A percentile compares a stretch with the other conserved stretches of the same genome.
These are phyloP conservation scores for Syncephalastrum racemosum DNA, from an alignment of 371 early-diverging fungal species.

Conservation along the genomic window DNA sequence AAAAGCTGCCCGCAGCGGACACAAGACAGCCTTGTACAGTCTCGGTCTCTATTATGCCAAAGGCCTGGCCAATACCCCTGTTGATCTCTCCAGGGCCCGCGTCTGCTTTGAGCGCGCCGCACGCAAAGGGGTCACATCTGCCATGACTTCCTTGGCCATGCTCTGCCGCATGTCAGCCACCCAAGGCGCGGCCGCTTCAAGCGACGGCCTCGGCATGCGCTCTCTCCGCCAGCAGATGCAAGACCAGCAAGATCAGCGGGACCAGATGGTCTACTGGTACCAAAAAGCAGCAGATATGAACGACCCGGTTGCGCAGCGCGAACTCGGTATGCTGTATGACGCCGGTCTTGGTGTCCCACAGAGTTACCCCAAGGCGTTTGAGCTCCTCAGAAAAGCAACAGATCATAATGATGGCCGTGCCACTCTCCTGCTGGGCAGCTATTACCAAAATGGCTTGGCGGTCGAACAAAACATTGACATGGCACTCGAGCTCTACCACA, in stretches of 20 bases:
- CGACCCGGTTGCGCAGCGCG: slow-evolving; percentile 66
- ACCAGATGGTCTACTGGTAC: slow-evolving; percentile 42
- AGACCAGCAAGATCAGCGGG: slow-evolving; percentile 18
- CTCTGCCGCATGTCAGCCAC: slow-evolving; percentile 13
- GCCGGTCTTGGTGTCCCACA: slow-evolving; percentile 61
- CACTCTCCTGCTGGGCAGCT: slow-evolving; percentile 60
- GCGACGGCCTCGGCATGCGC: not conserved
- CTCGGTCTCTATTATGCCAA: slow-evolving; percentile 46
- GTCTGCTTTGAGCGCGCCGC: slow-evolving; percentile 40
- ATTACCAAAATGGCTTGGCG: slow-evolving; percentile 43
- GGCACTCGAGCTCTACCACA: slow-evolving; percentile 43
- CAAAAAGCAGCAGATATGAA: slow-evolving; percentile 43
- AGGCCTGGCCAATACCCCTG: slow-evolving; percentile 32
- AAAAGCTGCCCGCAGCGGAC: slow-evolving; percentile 46
- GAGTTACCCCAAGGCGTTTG: slow-evolving; percentile 70
- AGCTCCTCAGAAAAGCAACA: slow-evolving; percentile 75
- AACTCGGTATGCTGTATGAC: slow-evolving; percentile 82
- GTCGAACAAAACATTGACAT: slow-evolving; percentile 52
- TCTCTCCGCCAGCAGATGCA: slow-evolving; percentile 19
- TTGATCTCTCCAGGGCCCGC: slow-evolving; percentile 27
- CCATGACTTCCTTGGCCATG: slow-evolving; percentile 35
- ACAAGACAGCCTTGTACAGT: slow-evolving; percentile 31
- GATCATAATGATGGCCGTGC: slow-evolving; percentile 77
- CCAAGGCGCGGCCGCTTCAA: not conserved
- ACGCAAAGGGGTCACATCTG: slow-evolving; percentile 27